Evolutionary conservation across 2,329 filamentous ascomycete species (phyloP), one percentile per base, ranked within the genome.

Genomic region (Microcyclosporella mali): DNA sequence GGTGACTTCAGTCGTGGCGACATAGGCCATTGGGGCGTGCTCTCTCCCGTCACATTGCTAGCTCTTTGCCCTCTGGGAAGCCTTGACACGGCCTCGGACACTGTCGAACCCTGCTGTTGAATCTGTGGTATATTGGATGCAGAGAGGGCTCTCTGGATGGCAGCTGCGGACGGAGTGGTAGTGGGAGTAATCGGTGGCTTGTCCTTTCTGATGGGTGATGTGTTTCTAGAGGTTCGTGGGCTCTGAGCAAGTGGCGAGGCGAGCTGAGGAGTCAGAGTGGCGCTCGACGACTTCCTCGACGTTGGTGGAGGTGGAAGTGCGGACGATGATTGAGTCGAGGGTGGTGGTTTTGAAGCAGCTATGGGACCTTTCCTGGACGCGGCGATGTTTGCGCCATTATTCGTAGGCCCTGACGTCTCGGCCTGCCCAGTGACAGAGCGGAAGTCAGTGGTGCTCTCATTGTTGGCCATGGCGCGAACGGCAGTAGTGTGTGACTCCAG

Each of bases 1-100:
- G 86, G 86, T 6, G 86, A 58, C 61, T 82, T 84, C 51, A 92
- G 64, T 49, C 85, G 77, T 34, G 86, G 85, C 35, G 85, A 89
- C 48, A 84, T 68, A 18, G 86, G 84, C 85, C 85, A 90, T 65
- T 82, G 77, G 49, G 79, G 79, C 40, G 74, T 74, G 45, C 57
- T 69, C 41, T 70, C 68, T 36, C 67, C 66, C 42, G 61, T 62
- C 15, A 63, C 65, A 31, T 72, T 64, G 60, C 49, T 70, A 68
- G 63, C 88, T 88, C 57, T 82, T 75, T 11, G 84, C 14, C 40
- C 44, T 29, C 54, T 78, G 49, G 81, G 73, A 41, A 78, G 70
- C 66, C 81, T 81, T 55, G 77, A 67, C 18, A 71, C 70, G 6
- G 77, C 66, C 50, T 94, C 85, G 45, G 79, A 71, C 31, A 72